These are phyloP conservation scores for Xerocomellus amylosporus DNA, from an alignment of 768 basidiomycete species.

Conservation along the genomic window DNA sequence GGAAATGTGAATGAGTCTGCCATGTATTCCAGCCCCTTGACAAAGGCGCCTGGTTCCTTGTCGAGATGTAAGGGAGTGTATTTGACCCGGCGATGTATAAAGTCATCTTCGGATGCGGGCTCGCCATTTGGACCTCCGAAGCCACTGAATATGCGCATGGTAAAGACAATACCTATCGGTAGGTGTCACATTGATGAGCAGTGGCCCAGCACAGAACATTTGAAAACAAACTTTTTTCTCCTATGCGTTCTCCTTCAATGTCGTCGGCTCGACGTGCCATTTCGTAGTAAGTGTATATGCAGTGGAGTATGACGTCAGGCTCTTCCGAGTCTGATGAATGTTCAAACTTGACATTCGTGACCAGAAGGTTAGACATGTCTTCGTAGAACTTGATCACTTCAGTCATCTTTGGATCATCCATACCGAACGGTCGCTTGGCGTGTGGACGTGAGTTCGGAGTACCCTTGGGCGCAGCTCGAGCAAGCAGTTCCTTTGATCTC, in stretches of 20 bases:
- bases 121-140: slow-evolving; percentile 31
- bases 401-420: slow-evolving; percentile 56
- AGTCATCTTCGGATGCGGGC: slow-evolving; percentile 34
- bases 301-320: slow-evolving; percentile 60
- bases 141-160: slow-evolving; percentile 47
- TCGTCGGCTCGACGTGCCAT: slow-evolving; percentile 30
- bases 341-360: slow-evolving; percentile 58
- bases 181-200: slow-evolving; percentile 6
- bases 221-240: slow-evolving; percentile 32
- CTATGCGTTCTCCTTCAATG: slow-evolving; percentile 33
- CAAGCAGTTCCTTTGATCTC: slow-evolving; percentile 43
- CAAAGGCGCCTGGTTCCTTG: slow-evolving; percentile 54
- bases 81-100: slow-evolving; percentile 37
- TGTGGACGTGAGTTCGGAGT: slow-evolving; percentile 38
- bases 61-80: slow-evolving; percentile 67
- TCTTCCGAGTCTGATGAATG: slow-evolving; percentile 22
- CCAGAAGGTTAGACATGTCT: slow-evolving; percentile 77
- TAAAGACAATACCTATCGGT: slow-evolving; percentile 57
- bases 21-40: slow-evolving; percentile 61
- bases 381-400: slow-evolving; percentile 76
- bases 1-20: slow-evolving; percentile 65
- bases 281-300: slow-evolving; percentile 58
- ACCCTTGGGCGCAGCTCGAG: slow-evolving; percentile 41
- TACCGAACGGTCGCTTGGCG: slow-evolving; percentile 33
- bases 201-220: not conserved